Base-by-base conservation (phyloP, 352 stramenopile species). In the Aphanomyces euteiches region DNA sequence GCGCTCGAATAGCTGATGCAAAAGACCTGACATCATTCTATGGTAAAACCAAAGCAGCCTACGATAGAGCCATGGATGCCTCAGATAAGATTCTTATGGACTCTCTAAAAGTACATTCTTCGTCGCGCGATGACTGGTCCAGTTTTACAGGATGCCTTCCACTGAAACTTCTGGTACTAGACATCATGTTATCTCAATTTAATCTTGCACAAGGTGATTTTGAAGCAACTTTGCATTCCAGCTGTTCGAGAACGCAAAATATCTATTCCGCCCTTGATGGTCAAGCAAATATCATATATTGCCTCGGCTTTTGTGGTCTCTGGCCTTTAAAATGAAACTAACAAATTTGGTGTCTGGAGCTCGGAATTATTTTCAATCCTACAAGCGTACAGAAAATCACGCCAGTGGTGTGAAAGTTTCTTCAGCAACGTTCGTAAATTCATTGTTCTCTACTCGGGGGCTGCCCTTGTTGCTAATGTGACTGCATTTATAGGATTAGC, bases 91-190 rank as follows among this genome's bases (percentile, higher is more conserved):
- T 21, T 34, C 5, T 34, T 15, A 19, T 47, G 13, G 47, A 70
- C 12, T 64, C 61, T 70, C 19, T 70, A 5, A n/a, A 70, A 36
- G 39, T 61, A 8, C 45, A 64, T 6, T 48, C 64, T 39, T 63
- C 64, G 15, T 19, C 17, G 12, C 3, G 13, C 0, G 53, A 54
- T 6, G 43, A 70, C 3, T 70, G 64, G 64, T 13, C 13, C 19
- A n/a, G n/a, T 15, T 19, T 50, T 4, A 41, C 39, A 21, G 64
- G 64, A 12, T 13, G 50, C 8, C 17, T 70, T 34, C 2, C 13
- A 15, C 64, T 70, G 15, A 70, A 70, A 61, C 64, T 70, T 48
- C 64, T 45, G 5, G 47, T 61, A 61, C 17, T 2, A 58, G 7
- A 19, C 21, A 58, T 19, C 7, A 58, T 58, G 50, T 58, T 58